These are phyloP conservation scores for Monosporozyma servazzii DNA, from an alignment of 805 yeast species.

Conservation along the genomic window DNA sequence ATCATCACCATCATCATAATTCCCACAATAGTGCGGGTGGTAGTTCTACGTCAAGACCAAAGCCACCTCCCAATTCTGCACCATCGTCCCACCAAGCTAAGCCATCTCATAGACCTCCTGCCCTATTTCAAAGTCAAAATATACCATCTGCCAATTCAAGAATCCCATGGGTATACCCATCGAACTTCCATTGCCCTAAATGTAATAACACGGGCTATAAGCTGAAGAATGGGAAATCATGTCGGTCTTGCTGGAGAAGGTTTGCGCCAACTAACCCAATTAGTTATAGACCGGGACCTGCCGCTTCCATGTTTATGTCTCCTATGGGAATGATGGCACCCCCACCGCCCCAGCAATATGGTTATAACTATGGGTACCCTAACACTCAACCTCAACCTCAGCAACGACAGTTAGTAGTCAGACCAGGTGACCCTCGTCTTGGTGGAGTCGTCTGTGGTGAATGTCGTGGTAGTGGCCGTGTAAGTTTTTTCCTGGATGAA, in stretches of 20 bases:
- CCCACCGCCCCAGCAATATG: neutral
- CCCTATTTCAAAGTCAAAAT: neutral
- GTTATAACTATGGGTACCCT: neutral
- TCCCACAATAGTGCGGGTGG: neutral
- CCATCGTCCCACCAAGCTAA: slow-evolving; percentile 7
- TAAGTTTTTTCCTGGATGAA: slow-evolving; percentile 47
- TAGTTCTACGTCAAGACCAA: slow-evolving; percentile 3
- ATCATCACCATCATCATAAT: neutral
- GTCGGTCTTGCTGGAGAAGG: slow-evolving; percentile 60
- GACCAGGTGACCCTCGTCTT: slow-evolving; percentile 68
- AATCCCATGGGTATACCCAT: slow-evolving; percentile 62
- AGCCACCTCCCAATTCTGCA: slow-evolving; percentile 5
- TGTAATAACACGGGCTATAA: slow-evolving; percentile 69
- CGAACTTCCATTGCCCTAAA: slow-evolving; percentile 49
- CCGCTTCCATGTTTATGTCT: neutral
- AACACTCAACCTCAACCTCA: slow-evolving; percentile 21
- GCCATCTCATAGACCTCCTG: slow-evolving; percentile 1
- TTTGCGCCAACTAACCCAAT: slow-evolving; percentile 38
- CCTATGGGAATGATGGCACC: neutral
- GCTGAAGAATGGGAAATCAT: slow-evolving; percentile 49
- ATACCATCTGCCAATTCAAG: neutral
- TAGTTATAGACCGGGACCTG: neutral
- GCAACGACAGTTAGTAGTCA: slow-evolving; percentile 33
- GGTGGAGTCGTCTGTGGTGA: slow-evolving; percentile 71
- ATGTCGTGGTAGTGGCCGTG: slow-evolving; percentile 58